Conservation (phyloP, 2,329 filamentous ascomycete species). For the Colletotrichum gigasporum region DNA sequence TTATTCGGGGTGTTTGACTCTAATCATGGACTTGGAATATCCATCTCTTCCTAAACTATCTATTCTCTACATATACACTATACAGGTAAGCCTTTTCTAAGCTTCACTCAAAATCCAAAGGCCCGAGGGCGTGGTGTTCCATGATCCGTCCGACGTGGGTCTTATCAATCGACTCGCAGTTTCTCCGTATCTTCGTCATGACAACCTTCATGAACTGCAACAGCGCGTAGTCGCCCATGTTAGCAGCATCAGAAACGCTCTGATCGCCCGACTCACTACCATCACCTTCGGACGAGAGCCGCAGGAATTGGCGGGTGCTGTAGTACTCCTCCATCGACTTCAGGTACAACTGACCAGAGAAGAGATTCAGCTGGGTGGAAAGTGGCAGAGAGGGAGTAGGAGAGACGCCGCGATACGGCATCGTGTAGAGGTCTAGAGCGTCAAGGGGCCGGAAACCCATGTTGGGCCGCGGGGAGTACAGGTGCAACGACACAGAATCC, state of each 20-base stretch:
- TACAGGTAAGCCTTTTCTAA: too few relatives aligned
- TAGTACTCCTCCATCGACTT: conserved; percentile 62
- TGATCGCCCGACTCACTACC: conserved; percentile 23
- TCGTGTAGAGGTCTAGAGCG: conserved; percentile 52
- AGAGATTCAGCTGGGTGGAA: conserved; percentile 66
- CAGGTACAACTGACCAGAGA: conserved; percentile 75
- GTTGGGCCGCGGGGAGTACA: conserved; percentile 59
- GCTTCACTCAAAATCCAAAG: neutral
- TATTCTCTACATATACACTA: too few relatives aligned
- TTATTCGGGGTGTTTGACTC: too few relatives aligned
- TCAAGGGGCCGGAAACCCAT: conserved; percentile 52
- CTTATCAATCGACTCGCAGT: conserved; percentile 48
- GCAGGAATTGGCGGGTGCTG: conserved; percentile 59
- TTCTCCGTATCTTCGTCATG: conserved; percentile 45
- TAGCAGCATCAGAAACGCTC: conserved; percentile 31
- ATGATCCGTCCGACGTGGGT: conserved; percentile 42
- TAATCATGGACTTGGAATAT: too few relatives aligned
- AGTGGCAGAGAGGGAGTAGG: accelerated
- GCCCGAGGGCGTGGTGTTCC: neutral
- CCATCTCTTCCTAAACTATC: too few relatives aligned
- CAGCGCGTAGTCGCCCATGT: conserved; percentile 41
- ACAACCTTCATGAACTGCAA: conserved; percentile 46
- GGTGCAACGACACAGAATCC: conserved; percentile 51
- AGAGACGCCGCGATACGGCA: conserved; percentile 36
- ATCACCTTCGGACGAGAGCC: conserved; percentile 44